Evolutionary conservation across 2,329 filamentous ascomycete species (phyloP).

Genomic region (Talaromyces sp.): DNA sequence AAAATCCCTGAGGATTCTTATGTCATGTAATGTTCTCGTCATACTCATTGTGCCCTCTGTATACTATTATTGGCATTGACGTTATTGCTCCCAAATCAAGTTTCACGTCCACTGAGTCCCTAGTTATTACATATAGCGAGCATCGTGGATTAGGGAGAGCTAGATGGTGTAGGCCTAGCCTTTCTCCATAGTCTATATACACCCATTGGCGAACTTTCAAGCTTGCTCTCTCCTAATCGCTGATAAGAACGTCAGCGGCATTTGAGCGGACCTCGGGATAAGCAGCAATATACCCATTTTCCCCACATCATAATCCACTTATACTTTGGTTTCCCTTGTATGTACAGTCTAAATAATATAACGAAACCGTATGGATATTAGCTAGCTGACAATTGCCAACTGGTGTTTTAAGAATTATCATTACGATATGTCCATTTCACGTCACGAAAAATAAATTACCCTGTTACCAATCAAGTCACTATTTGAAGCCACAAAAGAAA

Average conservation of each 20-base stretch:
- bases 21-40: not conserved
- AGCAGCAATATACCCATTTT: not conserved
- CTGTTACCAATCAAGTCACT: not conserved
- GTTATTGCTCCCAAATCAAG: too few species aligned
- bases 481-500: too few species aligned
- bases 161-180: too few species aligned
- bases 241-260: not conserved
- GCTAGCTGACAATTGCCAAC: too few species aligned
- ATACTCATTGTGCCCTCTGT: not conserved
- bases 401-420: not conserved
- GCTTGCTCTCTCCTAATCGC: not conserved
- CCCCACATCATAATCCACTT: too few species aligned
- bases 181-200: too few species aligned
- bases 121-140: not conserved
- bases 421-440: not conserved
- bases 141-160: not conserved
- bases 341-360: not conserved
- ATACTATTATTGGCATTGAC: not conserved
- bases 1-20: too few species aligned
- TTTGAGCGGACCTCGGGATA: too few species aligned
- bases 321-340: not conserved
- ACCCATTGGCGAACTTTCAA: not conserved
- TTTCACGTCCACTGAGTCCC: too few species aligned
- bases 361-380: too few species aligned
- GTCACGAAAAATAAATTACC: too few species aligned